A percentile compares a stretch with the other conserved stretches of the same genome.
Conservation (phyloP, 441 rosid species). For the Manihot esculenta region DNA sequence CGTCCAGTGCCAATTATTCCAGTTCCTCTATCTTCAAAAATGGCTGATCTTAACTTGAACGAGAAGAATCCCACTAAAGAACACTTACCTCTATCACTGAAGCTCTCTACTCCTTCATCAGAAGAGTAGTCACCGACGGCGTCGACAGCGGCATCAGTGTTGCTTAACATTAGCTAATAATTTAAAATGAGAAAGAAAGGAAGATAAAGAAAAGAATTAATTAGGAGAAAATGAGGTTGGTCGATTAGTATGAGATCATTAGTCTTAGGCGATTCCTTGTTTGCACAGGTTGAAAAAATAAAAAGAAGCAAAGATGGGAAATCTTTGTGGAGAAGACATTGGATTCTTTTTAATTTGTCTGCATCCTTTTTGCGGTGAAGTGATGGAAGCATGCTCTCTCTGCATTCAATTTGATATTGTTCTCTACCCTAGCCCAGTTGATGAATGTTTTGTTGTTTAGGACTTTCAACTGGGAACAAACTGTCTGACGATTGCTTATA, state of each 20-base stretch:
- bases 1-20: constrained; percentile 57
- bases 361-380: constrained; percentile 22
- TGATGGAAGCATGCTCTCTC: constrained; percentile 17
- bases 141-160: no score
- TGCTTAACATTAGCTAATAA: no score
- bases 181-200: no score
- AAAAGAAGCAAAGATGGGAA: constrained; percentile 10
- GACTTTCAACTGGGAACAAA: constrained; percentile 15
- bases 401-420: background rate
- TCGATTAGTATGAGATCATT: constrained; percentile 9
- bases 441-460: constrained; percentile 1
- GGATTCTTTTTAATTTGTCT: constrained; percentile 25
- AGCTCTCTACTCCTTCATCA: constrained; percentile 42
- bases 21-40: constrained; percentile 56
- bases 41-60: constrained; percentile 60
- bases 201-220: no score
- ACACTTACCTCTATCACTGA: constrained; percentile 48
- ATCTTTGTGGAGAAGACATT: constrained; percentile 20
- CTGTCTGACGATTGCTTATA: background rate
- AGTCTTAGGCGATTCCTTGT: constrained; percentile 33
- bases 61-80: constrained; percentile 26
- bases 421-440: background rate
- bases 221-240: no score
- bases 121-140: constrained; percentile 49
- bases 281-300: constrained; percentile 24